Evolutionary conservation across 139 green algal genomes (phyloP), one percentile per base, ranked within the genome.

Genomic region (Micractinium conductrix): DNA sequence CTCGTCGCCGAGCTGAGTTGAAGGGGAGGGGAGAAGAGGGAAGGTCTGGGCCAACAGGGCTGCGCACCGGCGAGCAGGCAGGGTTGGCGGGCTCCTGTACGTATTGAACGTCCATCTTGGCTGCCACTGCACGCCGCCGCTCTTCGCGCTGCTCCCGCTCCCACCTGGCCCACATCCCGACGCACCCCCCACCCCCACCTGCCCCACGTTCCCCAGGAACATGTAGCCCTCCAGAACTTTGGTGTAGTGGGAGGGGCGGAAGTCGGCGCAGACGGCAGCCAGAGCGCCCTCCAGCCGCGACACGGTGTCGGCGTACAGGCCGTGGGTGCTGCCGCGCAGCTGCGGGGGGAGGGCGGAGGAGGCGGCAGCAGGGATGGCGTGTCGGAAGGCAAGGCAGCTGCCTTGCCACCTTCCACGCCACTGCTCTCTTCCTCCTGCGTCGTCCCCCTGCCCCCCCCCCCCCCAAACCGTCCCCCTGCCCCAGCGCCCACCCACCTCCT

Each of bases 141-240:
- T n/a, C n/a, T n/a, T n/a, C n/a, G n/a, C n/a, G 30, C 33, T 22
- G 16, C 4, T 37, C 5, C 5, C 43, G 26, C 42, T 21, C 65
- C 35, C 65, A 78, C 44, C 44, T 58, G 42, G 14, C 62, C 86
- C 30, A 84, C 85, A 40, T 85, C 84, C 53, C 84, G n/a, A n/a
- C n/a, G 30, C 33, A 42, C 6, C 4, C 26, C 5, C 5, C 43
- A 40, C 42, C 17, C 65, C 35, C 65, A 78, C 44, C 44, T 58
- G 42, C 26, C 62, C 86, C 30, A 84, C 85, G 45, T 85, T 86
- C 53, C 84, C 84, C 48, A 92, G 80, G 38, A 87, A 89, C 42
- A 88, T 76, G 80, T 90, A 92, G 1, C 88, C 88, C 70, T 92
- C 88, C 70, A 92, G 75, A 21, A 90, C 83, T 85, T 91, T 91